phyloP scores from a whole-genome alignment of 2,329 filamentous ascomycete species.

The Penicillium decumbens region DNA sequence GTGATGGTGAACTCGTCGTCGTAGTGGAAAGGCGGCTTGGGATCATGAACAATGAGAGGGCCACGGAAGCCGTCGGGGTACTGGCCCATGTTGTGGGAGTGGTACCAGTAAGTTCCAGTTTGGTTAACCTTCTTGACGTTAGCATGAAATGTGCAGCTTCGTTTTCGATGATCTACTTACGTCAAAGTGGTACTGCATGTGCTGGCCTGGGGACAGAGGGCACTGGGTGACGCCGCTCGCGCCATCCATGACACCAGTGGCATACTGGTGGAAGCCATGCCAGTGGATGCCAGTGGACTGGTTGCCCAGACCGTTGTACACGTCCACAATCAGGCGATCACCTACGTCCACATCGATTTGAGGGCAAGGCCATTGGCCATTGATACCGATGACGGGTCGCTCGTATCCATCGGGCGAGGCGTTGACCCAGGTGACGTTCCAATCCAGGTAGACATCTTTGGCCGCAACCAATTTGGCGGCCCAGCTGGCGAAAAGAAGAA shows the following conservation, averaged over 20 bases:
- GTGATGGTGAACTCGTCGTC: slow-evolving; percentile 63
- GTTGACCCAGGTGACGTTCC: slow-evolving; percentile 66
- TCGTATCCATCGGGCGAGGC: slow-evolving; percentile 66
- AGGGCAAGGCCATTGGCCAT: slow-evolving; percentile 72
- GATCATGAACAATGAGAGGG: slow-evolving; percentile 62
- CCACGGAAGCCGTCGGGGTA: slow-evolving; percentile 67
- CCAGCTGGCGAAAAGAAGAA: slow-evolving; percentile 17
- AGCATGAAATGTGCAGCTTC: background rate
- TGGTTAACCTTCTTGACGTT: slow-evolving; percentile 49
- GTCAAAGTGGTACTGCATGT: slow-evolving; percentile 64
- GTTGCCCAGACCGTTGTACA: slow-evolving; percentile 39
- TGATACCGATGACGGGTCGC: slow-evolving; percentile 68
- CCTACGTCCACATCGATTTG: slow-evolving; percentile 37
- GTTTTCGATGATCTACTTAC: slow-evolving; percentile 22
- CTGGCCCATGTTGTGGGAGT: slow-evolving; percentile 63
- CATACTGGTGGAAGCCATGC: slow-evolving; percentile 67
- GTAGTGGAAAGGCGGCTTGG: slow-evolving; percentile 56
- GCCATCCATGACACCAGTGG: slow-evolving; percentile 67
- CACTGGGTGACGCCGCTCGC: slow-evolving; percentile 64
- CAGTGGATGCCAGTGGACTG: slow-evolving; percentile 49
- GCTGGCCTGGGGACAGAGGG: slow-evolving; percentile 58
- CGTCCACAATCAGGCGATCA: slow-evolving; percentile 38
- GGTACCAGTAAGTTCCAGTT: slow-evolving; percentile 75
- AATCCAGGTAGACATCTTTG: slow-evolving; percentile 36
- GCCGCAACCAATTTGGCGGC: slow-evolving; percentile 18